These are phyloP conservation scores for Grammothele lineata DNA, from an alignment of 768 basidiomycete species.

Conservation along the genomic window DNA sequence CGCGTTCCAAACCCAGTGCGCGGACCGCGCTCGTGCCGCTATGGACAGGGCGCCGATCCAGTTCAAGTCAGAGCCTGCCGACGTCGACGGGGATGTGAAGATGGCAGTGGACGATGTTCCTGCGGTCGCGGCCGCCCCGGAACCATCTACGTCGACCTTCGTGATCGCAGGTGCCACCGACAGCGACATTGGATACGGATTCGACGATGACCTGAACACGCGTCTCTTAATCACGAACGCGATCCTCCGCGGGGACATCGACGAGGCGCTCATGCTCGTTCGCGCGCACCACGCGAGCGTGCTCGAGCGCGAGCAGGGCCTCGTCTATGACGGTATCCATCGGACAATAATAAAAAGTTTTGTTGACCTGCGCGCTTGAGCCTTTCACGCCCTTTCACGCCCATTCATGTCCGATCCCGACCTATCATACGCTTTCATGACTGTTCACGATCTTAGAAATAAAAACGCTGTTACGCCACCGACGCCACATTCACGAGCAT, in stretches of 20 bases:
- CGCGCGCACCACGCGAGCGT: slow-evolving; percentile 56
- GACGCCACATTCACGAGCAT: too few species aligned
- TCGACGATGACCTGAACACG: slow-evolving; percentile 48
- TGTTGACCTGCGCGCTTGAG: too few species aligned
- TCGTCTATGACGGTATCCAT: too few species aligned
- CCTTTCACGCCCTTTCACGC: too few species aligned
- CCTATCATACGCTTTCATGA: too few species aligned
- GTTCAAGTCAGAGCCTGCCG: slow-evolving; percentile 4
- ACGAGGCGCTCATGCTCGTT: slow-evolving; percentile 57
- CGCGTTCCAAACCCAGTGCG: slow-evolving; percentile 56
- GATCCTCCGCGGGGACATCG: slow-evolving; percentile 66
- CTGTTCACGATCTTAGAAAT: too few species aligned
- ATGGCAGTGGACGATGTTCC: slow-evolving; percentile 15
- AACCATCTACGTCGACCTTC: too few species aligned
- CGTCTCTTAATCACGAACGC: slow-evolving; percentile 71
- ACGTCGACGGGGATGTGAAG: slow-evolving; percentile 10
- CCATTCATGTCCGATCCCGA: too few species aligned
- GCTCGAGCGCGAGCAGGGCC: slow-evolving; percentile 60
- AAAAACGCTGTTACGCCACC: too few species aligned
- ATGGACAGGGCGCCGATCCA: not conserved
- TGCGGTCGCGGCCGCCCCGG: not conserved
- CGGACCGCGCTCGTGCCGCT: slow-evolving; percentile 8
- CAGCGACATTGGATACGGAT: slow-evolving; percentile 31
- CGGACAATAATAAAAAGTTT: too few species aligned
- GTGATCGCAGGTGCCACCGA: not conserved